Percentiles rank a stretch among this genome's conserved stretches.
phyloP scores from a whole-genome alignment of 1,284 basidiomycete species.

The Puccinia coronata region DNA sequence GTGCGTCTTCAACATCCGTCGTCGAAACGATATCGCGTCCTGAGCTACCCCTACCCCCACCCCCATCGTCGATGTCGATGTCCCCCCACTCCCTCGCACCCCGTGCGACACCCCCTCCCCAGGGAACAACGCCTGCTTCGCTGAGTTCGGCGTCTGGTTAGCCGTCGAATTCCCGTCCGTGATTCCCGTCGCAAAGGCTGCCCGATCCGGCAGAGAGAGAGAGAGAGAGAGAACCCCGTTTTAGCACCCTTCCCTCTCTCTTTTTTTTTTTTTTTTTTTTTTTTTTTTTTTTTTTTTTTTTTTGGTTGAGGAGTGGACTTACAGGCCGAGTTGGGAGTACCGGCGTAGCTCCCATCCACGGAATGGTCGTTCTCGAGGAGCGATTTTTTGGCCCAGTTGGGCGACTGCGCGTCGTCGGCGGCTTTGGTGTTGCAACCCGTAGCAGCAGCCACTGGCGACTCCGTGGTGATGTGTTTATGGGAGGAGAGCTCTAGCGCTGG shows the following conservation, averaged over 20 bases:
- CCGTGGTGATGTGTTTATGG: background rate
- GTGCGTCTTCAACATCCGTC: constrained; percentile 48
- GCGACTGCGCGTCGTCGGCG: constrained; percentile 14
- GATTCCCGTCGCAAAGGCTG: constrained; percentile 37
- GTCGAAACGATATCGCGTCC: constrained; percentile 46
- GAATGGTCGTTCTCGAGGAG: constrained; percentile 25
- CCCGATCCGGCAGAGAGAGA: too few relatives aligned
- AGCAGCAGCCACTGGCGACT: too few relatives aligned
- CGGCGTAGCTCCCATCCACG: constrained; percentile 12
- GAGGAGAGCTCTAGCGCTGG: background rate
- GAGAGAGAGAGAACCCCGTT: too few relatives aligned
- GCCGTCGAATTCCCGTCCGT: constrained; percentile 32
- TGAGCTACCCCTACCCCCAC: too few relatives aligned
- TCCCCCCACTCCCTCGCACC: background rate
- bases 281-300: background rate
- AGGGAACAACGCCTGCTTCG: constrained; percentile 13
- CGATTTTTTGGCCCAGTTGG: constrained; percentile 7
- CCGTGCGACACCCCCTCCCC: background rate
- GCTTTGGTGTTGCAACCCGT: too few relatives aligned
- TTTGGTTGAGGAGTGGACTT: background rate
- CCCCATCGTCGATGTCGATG: constrained; percentile 31
- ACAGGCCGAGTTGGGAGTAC: constrained; percentile 40
- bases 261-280: too few relatives aligned
- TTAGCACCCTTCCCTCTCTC: too few relatives aligned
- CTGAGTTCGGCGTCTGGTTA: constrained; percentile 42